These are phyloP conservation scores for Chloromonas sp. DNA, from an alignment of 163 green algal genomes.

Conservation along the genomic window DNA sequence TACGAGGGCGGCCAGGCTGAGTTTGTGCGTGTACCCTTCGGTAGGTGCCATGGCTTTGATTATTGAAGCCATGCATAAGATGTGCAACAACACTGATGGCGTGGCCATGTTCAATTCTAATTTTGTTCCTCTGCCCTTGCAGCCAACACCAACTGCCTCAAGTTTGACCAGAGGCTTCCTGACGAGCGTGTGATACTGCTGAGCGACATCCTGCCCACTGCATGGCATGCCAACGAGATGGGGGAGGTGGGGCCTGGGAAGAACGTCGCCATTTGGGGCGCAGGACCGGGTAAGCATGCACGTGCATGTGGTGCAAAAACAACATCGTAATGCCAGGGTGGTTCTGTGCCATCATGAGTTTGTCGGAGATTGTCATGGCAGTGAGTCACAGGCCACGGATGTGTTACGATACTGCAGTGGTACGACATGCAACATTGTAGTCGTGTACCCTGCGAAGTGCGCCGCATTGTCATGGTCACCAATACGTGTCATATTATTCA, in stretches of 20 bases:
- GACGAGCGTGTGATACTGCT: slow-evolving; percentile 44
- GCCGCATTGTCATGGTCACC: no score
- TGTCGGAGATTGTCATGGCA: no score
- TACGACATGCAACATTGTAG: no score
- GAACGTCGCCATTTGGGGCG: slow-evolving; percentile 72
- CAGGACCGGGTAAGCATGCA: slow-evolving; percentile 48
- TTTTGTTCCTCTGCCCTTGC: background rate
- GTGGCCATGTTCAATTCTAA: no score
- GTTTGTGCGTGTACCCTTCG: slow-evolving; percentile 60
- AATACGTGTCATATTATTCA: no score
- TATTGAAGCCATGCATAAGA: no score
- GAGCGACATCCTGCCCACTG: slow-evolving; percentile 68
- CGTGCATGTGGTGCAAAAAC: background rate
- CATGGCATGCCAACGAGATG: slow-evolving; percentile 62
- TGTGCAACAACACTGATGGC: no score
- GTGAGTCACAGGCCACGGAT: no score
- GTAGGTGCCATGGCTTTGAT: slow-evolving; percentile 13
- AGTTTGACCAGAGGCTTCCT: slow-evolving; percentile 42
- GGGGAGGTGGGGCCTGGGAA: slow-evolving; percentile 46
- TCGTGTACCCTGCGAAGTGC: no score
- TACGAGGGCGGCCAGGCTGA: slow-evolving; percentile 70
- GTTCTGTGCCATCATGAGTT: background rate
- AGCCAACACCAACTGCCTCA: slow-evolving; percentile 59
- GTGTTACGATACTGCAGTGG: no score
- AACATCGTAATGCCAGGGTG: background rate